These are phyloP conservation scores for Beauveria sp. DNA, from an alignment of 2,329 filamentous ascomycete genomes.

Conservation along the genomic window DNA sequence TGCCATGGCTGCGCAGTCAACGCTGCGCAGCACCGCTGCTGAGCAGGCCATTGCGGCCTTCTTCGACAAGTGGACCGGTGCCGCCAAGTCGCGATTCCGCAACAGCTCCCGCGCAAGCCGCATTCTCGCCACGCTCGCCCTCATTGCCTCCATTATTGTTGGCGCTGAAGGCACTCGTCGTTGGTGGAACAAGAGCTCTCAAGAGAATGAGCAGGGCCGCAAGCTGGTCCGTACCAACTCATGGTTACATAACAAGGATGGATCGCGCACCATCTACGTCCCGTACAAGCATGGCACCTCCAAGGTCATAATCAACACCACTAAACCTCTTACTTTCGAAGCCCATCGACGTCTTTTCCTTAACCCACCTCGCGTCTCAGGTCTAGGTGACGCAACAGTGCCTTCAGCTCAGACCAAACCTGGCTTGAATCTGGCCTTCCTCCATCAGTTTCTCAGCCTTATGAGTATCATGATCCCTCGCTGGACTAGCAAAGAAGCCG, in stretches of 20 bases:
- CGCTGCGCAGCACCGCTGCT: constrained; percentile 57
- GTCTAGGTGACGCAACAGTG: constrained; percentile 65
- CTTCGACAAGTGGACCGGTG: constrained; percentile 49
- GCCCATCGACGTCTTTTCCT: constrained; percentile 89
- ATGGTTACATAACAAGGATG: constrained; percentile 88
- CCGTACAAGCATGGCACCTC: constrained; percentile 82
- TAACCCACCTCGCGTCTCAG: constrained; percentile 78
- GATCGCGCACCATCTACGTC: constrained; percentile 89
- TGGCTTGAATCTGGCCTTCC: constrained; percentile 86
- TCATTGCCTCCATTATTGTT: constrained; percentile 71
- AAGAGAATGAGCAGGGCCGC: constrained; percentile 74
- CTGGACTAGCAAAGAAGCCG: constrained; percentile 93
- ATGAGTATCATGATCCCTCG: constrained; percentile 97
- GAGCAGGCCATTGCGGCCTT: constrained; percentile 62
- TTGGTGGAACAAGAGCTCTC: constrained; percentile 65
- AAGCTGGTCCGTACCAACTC: constrained; percentile 86
- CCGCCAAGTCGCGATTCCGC: constrained; percentile 47
- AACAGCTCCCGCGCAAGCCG: constrained; percentile 63
- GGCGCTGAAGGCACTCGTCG: constrained; percentile 70
- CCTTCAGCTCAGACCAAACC: constrained; percentile 88
- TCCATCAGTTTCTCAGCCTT: constrained; percentile 93
- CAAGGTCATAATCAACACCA: constrained; percentile 85
- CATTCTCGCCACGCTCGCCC: constrained; percentile 66
- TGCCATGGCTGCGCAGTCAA: constrained; percentile 81
- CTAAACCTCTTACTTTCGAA: constrained; percentile 90